These are phyloP conservation scores for Beauveria asiatica DNA, from an alignment of 2,329 filamentous ascomycete species.

Conservation along the genomic window DNA sequence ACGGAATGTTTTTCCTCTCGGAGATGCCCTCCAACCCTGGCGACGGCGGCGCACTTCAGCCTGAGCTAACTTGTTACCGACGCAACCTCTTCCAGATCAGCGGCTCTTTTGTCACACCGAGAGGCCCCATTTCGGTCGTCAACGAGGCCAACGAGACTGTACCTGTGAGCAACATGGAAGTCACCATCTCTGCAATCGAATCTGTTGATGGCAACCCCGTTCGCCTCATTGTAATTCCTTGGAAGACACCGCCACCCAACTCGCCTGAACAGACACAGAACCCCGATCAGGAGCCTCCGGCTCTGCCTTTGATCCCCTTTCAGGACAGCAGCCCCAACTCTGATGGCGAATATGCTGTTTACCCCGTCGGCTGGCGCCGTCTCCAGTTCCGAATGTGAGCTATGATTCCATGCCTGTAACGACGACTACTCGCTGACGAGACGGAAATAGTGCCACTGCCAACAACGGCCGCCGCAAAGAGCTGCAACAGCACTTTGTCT, in stretches of 20 bases:
- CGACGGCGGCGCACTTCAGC: constrained; percentile 54
- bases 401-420: background rate
- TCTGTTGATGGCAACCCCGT: constrained; percentile 89
- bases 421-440: background rate
- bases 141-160: constrained; percentile 79
- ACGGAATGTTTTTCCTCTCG: constrained; percentile 84
- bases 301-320: constrained; percentile 65
- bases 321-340: constrained; percentile 49
- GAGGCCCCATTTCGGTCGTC: constrained; percentile 69
- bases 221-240: constrained; percentile 92
- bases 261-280: constrained; percentile 56
- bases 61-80: constrained; percentile 89
- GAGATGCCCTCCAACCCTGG: constrained; percentile 60
- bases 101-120: constrained; percentile 73
- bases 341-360: constrained; percentile 78
- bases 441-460: constrained; percentile 62
- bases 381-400: constrained; percentile 77
- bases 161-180: constrained; percentile 72
- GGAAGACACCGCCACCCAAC: constrained; percentile 88
- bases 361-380: constrained; percentile 89
- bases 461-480: constrained; percentile 95
- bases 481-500: constrained; percentile 89
- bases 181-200: constrained; percentile 85
- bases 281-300: constrained; percentile 75
- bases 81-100: constrained; percentile 95